Conservation (phyloP, 306 rosid species). For the Sophora flavescens region DNA sequence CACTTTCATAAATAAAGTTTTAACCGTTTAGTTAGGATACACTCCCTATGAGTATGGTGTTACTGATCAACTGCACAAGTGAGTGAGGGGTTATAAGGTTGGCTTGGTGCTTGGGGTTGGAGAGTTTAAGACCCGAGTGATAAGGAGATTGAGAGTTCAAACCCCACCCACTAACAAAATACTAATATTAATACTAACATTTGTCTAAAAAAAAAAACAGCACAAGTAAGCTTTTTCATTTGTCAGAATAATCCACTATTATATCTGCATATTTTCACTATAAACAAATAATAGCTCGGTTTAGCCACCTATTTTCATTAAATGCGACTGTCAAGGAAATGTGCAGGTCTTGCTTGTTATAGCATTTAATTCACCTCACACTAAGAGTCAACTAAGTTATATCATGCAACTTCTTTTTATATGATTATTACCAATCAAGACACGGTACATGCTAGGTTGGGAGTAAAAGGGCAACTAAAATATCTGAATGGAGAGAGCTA, state of each 20-base stretch:
- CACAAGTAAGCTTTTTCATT: neutral
- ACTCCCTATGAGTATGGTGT: constrained; percentile 29
- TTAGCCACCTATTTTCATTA: constrained; percentile 27
- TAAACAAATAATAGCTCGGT: constrained; percentile 34
- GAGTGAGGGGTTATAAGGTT: no score
- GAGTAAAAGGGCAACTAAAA: constrained; percentile 12
- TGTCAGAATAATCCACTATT: constrained; percentile 14
- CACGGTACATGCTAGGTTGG: constrained; percentile 16
- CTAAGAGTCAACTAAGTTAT: neutral
- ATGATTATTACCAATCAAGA: constrained; percentile 35
- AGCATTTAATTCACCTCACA: constrained; percentile 36
- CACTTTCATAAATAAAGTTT: neutral
- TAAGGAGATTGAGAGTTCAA: no score
- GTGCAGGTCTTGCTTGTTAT: constrained; percentile 22
- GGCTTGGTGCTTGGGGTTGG: no score
- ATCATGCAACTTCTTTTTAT: constrained; percentile 26
- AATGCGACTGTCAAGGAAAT: neutral
- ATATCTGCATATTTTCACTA: neutral
- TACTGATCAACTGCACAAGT: neutral
- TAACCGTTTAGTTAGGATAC: neutral
- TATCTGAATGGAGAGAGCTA: constrained; percentile 8
- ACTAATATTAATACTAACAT: no score
- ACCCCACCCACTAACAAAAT: no score
- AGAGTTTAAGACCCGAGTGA: no score
- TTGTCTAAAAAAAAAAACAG: no score